Conservation (phyloP, 1,284 basidiomycete species). For the Trametes sp. region DNA sequence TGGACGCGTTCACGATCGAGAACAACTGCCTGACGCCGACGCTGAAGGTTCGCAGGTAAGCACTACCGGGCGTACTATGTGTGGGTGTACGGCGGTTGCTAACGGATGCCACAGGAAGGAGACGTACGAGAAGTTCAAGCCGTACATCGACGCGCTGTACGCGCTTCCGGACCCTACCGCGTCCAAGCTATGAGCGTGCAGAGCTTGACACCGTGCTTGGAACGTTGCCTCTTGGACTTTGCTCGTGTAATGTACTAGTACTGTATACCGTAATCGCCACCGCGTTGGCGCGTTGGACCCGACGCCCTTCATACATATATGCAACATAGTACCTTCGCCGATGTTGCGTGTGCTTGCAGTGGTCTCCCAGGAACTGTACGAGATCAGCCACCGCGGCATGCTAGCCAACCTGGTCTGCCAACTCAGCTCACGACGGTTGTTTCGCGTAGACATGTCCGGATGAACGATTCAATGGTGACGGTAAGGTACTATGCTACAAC, state of each 20-base stretch:
- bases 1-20: conserved; percentile 79
- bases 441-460: too few species aligned
- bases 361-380: too few species aligned
- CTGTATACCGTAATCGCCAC: too few species aligned
- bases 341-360: too few species aligned
- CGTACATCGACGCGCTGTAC: conserved; percentile 72
- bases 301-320: too few species aligned
- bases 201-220: background rate
- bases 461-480: conserved; percentile 10
- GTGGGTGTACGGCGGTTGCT: background rate
- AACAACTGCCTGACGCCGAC: conserved; percentile 85
- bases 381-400: too few species aligned
- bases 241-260: background rate
- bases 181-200: conserved; percentile 26
- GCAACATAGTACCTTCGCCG: too few species aligned
- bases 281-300: too few species aligned
- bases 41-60: conserved; percentile 75
- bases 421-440: too few species aligned
- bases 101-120: conserved; percentile 53
- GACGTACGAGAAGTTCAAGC: conserved; percentile 72
- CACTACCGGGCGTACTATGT: background rate
- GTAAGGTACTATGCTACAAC: conserved; percentile 38
- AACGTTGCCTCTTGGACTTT: background rate
- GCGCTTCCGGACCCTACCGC: conserved; percentile 58
- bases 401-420: too few species aligned